Evolutionary conservation across 257 asterid species (phyloP), one percentile per base, ranked within the genome.

Genomic region (Solanum ossicruentum): DNA sequence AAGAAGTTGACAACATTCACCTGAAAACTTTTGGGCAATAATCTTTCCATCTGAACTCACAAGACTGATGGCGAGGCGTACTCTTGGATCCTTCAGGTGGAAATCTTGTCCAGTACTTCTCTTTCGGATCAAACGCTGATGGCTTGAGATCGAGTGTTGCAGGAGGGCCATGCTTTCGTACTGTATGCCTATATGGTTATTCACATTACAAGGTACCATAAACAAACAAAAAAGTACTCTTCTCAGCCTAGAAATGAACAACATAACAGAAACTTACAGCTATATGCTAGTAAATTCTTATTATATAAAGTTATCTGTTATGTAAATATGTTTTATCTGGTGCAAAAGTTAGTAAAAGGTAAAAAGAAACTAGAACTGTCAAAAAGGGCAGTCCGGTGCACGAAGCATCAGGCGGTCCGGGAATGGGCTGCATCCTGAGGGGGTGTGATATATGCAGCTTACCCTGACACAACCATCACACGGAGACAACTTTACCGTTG

Each of bases 11-110:
- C 61, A 78, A 9, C 21, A 52, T 52, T 78, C 58, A 93, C 99
- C 99, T 91, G 89, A 96, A 96, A 41, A 95, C 99, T 91, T 95
- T 95, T 17, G 99, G 99, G 83, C 99, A 95, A 84, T 96, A 96
- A 56, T 95, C 99, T 86, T 96, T 96, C 99, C 99, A 96, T 86
- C 91, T 93, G 72, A 96, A 96, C 75, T 96, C 98, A 67, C 94
- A 88, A 2, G 98, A 95, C 65, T 89, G 89, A 81, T 96, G 99
- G 0, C 96, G 97, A 8, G 99, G 99, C 65, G 99, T 96, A 85
- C 52, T 86, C 82, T 96, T 96, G 28, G 98, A 93, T 56, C 99
- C 99, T 83, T 96, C 99, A 0, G 97, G 54, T 1, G 99, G 99
- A 77, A 96, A 96, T 86, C 93, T 93, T 67, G 99, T 96, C 99